These are phyloP conservation scores for Magnaporthiopsis rhizophila DNA, from an alignment of 2,329 filamentous ascomycete species.

Conservation along the genomic window DNA sequence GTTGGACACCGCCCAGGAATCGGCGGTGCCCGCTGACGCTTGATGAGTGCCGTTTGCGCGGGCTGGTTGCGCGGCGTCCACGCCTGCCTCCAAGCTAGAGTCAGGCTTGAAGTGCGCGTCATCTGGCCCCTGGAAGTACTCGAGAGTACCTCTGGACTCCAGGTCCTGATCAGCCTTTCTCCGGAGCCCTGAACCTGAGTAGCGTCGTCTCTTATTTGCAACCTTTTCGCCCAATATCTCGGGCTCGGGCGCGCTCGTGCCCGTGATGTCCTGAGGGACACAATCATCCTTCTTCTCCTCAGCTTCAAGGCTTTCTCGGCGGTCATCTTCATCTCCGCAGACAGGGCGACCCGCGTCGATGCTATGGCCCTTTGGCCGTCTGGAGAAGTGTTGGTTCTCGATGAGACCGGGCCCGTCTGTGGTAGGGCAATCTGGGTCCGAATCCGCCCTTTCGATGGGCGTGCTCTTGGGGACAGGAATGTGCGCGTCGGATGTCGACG, in stretches of 20 bases:
- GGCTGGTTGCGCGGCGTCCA: conserved; percentile 22
- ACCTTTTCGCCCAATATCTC: conserved; percentile 44
- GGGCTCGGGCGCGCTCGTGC: conserved; percentile 57
- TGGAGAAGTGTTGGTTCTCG: not conserved
- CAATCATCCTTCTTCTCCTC: conserved; percentile 20
- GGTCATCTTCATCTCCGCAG: not conserved
- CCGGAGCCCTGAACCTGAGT: conserved; percentile 79
- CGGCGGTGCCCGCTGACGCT: too few species aligned
- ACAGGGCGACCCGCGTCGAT: not conserved
- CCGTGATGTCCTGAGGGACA: conserved; percentile 47
- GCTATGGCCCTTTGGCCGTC: not conserved
- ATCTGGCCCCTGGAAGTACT: conserved; percentile 85
- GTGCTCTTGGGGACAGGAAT: not conserved
- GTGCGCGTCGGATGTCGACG: not conserved
- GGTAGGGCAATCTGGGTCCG: conserved; percentile 1
- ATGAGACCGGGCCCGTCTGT: not conserved
- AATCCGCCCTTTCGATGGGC: conserved; percentile 1
- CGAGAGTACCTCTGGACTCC: conserved; percentile 65
- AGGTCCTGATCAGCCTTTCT: conserved; percentile 65
- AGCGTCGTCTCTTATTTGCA: conserved; percentile 46
- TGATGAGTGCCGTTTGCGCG: not conserved
- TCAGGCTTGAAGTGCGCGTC: conserved; percentile 73
- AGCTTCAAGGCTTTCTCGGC: not conserved
- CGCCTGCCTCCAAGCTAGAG: conserved; percentile 28
- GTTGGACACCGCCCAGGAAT: conserved; percentile 21